Evolutionary conservation across 116 monocot genomes (phyloP), one percentile per base, ranked within the genome.

Genomic region (Trichopus zeylanicus): DNA sequence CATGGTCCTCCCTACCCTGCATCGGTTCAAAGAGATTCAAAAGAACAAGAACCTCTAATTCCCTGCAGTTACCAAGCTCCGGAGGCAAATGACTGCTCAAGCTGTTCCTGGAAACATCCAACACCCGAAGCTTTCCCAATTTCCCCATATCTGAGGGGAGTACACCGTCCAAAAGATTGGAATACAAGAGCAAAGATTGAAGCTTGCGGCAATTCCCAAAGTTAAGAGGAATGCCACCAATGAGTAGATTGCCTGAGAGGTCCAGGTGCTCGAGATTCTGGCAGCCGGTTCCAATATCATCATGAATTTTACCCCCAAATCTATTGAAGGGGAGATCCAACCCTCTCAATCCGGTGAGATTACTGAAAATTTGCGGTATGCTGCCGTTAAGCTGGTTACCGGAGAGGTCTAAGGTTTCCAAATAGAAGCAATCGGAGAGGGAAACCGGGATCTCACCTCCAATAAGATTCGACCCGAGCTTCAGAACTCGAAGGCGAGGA

Each of bases 81-180:
- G 60, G 37, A 2, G 94, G 94, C 18, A 94, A 59, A 46, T 46
- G 54, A 18, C 89, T 80, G 24, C 86, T 86, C 53, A 93, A 59
- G 55, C 75, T 78, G 60, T 93, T 93, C 63, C 75, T 80, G 6
- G 93, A 93, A 13, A 93, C 59, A 59, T 93, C 85, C 59, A 89
- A 76, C 33, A 68, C 72, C 52, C 63, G 60, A 38, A 93, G 77
- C 21, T 80, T 86, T 47, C n/a, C 33, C 64, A 93, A 59, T 18
- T 42, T 53, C 1, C 89, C 89, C 10, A 93, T 58, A 27, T 78
- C 84, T 7, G 64, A 10, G 2, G 93, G 93, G 55, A 93, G 67
- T 25, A 62, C 65, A 26, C 71, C 78, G 4, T 75, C 78, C 34
- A 93, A 56, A 31, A 60, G 53, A 69, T 93, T 93, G 23, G 77